Percentiles rank a stretch among this genome's conserved stretches.
phyloP scores from a whole-genome alignment of 768 basidiomycete species.

The Trametes maxima region DNA sequence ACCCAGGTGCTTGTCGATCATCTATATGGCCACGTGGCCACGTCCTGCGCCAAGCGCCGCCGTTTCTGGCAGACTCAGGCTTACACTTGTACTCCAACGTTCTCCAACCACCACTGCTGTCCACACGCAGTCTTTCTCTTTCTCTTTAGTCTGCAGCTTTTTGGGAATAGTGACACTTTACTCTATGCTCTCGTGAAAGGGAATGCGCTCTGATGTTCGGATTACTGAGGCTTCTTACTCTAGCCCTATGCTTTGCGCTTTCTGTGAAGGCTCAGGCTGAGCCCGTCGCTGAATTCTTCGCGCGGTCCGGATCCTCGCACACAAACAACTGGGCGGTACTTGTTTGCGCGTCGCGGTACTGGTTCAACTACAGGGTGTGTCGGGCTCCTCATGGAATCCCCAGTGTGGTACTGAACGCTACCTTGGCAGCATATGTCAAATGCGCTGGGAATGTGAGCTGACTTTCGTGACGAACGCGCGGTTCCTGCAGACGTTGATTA shows the following conservation, averaged over 20 bases:
- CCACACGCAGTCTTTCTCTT: too few relatives aligned
- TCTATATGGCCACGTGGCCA: too few relatives aligned
- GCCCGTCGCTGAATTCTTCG: conserved; percentile 18
- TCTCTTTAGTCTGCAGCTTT: too few relatives aligned
- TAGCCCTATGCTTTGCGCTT: conserved; percentile 3
- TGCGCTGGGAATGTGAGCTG: conserved; percentile 88
- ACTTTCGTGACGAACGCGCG: background rate
- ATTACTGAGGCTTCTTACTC: background rate
- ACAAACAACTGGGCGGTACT: conserved; percentile 99
- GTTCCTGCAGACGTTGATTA: background rate
- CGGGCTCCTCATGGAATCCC: background rate
- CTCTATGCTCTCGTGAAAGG: background rate
- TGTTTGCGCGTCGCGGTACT: conserved; percentile 91
- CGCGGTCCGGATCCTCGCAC: conserved; percentile 44
- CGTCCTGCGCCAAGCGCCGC: too few relatives aligned
- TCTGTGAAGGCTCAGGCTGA: background rate
- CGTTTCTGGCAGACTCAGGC: too few relatives aligned
- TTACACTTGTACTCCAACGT: too few relatives aligned
- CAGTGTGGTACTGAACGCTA: background rate
- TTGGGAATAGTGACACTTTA: background rate
- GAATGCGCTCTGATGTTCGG: background rate
- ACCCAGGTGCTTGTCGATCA: too few relatives aligned
- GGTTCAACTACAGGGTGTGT: conserved; percentile 97
- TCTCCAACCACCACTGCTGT: too few relatives aligned
- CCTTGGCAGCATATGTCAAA: conserved; percentile 90